phyloP scores from a whole-genome alignment of 371 early-diverging fungal genomes.

The Mucor indicus region DNA sequence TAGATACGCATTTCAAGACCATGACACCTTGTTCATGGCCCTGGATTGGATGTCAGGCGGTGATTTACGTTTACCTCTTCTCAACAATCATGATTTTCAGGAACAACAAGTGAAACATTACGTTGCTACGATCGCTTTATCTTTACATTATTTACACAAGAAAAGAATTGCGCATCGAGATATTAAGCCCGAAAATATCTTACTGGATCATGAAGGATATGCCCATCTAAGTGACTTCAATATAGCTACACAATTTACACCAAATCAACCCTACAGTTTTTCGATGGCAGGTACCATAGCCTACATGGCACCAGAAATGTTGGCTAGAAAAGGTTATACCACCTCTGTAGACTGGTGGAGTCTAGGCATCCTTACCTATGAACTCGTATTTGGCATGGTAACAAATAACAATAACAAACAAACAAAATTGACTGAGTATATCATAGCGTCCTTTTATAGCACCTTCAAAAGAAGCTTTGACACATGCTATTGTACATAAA shows the following conservation, averaged over 20 bases:
- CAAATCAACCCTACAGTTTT: slow-evolving; percentile 48
- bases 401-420: too few species aligned
- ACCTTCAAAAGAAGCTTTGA: slow-evolving; percentile 65
- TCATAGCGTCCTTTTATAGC: slow-evolving; percentile 79
- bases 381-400: slow-evolving; percentile 73
- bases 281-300: slow-evolving; percentile 71
- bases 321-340: slow-evolving; percentile 65
- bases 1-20: slow-evolving; percentile 77
- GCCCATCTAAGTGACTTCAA: slow-evolving; percentile 87
- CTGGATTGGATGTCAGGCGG: slow-evolving; percentile 80
- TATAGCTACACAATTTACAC: slow-evolving; percentile 63
- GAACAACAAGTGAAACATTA: slow-evolving; percentile 72
- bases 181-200: slow-evolving; percentile 88
- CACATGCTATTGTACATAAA: slow-evolving; percentile 56
- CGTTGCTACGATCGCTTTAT: slow-evolving; percentile 71
- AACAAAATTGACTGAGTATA: slow-evolving; percentile 1
- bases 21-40: slow-evolving; percentile 73
- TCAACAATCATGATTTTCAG: slow-evolving; percentile 51
- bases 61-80: slow-evolving; percentile 68
- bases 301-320: slow-evolving; percentile 78
- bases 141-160: slow-evolving; percentile 67
- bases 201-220: slow-evolving; percentile 81
- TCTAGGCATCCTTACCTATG: slow-evolving; percentile 79
- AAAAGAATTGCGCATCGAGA: slow-evolving; percentile 67
- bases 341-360: slow-evolving; percentile 87